Evolutionary conservation across 2,329 filamentous ascomycete species (phyloP), one percentile per base, ranked within the genome.

Genomic region (Colletotrichum scovillei): DNA sequence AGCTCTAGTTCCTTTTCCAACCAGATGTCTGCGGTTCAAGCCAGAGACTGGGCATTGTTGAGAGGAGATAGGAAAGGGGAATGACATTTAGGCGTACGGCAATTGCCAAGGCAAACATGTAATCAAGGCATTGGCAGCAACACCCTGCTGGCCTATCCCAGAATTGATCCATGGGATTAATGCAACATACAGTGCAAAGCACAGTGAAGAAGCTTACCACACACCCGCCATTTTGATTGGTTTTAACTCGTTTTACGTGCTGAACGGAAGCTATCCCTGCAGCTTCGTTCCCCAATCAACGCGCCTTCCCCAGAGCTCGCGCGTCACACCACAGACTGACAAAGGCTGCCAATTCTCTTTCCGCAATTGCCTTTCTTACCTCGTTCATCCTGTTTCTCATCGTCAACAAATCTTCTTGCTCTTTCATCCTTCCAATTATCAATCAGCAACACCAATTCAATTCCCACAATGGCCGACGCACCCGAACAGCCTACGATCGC

Each of bases 381-480:
- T 46, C 55, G 24, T 56, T 19, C 67, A 68, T 67, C 49, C 53
- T 71, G 32, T 28, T 49, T 22, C 7, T 8, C 19, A 11, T 49
- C 42, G 19, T 49, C 42, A 8, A 57, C 59, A 35, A 52, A 56
- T 5, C 16, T 56, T 62, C 22, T 28, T 57, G 22, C 30, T 35
- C 14, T 64, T 53, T n/a, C 38, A 52, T 52, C 24, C 26, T 59
- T 63, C 59, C 55, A 70, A 67, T 52, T 5, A 42, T 24, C 38
- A 38, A 12, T 46, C 12, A 14, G 26, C 32, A 49, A 68, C 16
- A 38, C 26, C 24, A 58, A 16, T 16, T 24, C 24, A 58, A 24
- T 32, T 32, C 24, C 46, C 64, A 73, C 46, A 55, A 80, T 80
- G 80, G 76, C 80, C 35, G 80, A 81, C n/a, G 55, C 72, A 60